These are phyloP conservation scores for Aureobasidium zeae DNA, from an alignment of 2,329 filamentous ascomycete genomes.

Conservation along the genomic window DNA sequence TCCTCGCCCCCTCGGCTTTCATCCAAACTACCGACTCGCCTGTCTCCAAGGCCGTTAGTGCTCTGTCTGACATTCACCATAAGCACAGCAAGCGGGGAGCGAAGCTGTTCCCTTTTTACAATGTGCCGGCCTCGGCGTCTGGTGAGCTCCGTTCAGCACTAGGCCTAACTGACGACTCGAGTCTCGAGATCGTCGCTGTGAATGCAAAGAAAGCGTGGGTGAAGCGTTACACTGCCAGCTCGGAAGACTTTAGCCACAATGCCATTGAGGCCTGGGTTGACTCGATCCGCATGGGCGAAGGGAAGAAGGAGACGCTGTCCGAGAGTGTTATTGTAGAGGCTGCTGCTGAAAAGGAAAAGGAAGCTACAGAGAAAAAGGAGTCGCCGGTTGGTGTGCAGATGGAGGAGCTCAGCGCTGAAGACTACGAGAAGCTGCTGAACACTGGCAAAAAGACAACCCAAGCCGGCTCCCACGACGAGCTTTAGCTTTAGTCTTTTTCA, in stretches of 20 bases:
- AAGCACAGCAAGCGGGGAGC: slow-evolving; percentile 60
- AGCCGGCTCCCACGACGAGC: slow-evolving; percentile 24
- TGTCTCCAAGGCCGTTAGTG: slow-evolving; percentile 43
- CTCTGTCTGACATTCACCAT: slow-evolving; percentile 63
- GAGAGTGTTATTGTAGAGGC: slow-evolving; percentile 35
- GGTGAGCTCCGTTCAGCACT: slow-evolving; percentile 51
- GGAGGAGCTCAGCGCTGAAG: slow-evolving; percentile 29
- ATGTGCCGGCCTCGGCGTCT: slow-evolving; percentile 50
- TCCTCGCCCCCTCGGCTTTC: slow-evolving; percentile 46
- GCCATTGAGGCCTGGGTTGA: slow-evolving; percentile 82
- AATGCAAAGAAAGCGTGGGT: slow-evolving; percentile 85
- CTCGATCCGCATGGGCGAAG: slow-evolving; percentile 80
- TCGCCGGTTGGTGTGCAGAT: slow-evolving; percentile 25
- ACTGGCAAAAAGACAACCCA: slow-evolving; percentile 10
- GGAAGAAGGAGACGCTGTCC: slow-evolving; percentile 61
- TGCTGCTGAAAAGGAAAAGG: slow-evolving; percentile 6
- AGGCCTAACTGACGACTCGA: slow-evolving; percentile 45
- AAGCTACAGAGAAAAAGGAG: slow-evolving; percentile 23
- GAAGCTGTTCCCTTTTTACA: slow-evolving; percentile 75
- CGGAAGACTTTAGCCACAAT: slow-evolving; percentile 40
- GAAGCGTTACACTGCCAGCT: slow-evolving; percentile 57
- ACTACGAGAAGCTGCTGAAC: slow-evolving; percentile 26
- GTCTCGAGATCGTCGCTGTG: slow-evolving; percentile 69
- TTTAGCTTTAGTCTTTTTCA: slow-evolving; percentile 21
- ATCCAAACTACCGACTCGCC: slow-evolving; percentile 31